Base-by-base conservation (phyloP, 2,329 filamentous ascomycete species). In the Hirsutella minnesotensis region DNA sequence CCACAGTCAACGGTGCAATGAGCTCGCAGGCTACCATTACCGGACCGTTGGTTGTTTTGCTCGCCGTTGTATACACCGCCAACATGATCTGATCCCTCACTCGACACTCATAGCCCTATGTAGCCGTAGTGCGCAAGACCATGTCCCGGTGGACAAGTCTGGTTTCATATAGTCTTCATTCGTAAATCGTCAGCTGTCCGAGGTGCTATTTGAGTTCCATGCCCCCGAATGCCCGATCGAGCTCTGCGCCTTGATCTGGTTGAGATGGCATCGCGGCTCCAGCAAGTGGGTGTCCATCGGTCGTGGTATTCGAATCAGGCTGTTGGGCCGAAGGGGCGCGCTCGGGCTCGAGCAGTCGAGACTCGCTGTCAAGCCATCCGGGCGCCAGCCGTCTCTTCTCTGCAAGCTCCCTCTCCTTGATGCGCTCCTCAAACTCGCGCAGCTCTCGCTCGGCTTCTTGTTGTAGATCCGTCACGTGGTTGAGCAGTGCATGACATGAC, bases 351-450 rank as follows among this genome's bases (percentile, higher is more conserved):
- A 90, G 60, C 39, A 90, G 64, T 42, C 78, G 68, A 40, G 76
- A 73, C 43, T 86, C 80, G 52, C 82, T 83, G 53, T 90, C 85
- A 52, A 90, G 63, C 82, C 84, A 92, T 1, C 86, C 85, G 0
- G 85, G 86, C 10, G 86, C 86, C 16, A 88, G 73, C 43, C 83
- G 69, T 50, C 86, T 70, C 71, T 88, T 90, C 74, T 89, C 84
- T 4, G 81, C 82, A 47, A 89, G 65, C 48, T 89, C 84, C 44
- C 80, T 69, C 33, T 72, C 75, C 44, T 61, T 64, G 45, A 84
- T 77, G 40, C 66, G 70, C 46, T 81, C 77, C 52, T 92, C 81
- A 66, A 92, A 86, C 18, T 75, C 75, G 41, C 69, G 64, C 43
- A 95, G 68, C 42, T 81, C 76, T 30, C 69, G 66, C 48, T 83